Percentiles rank a stretch among this genome's conserved stretches.
These are phyloP conservation scores for Oryza australiensis DNA, from an alignment of 176 grass and related monocot species.

Conservation along the genomic window DNA sequence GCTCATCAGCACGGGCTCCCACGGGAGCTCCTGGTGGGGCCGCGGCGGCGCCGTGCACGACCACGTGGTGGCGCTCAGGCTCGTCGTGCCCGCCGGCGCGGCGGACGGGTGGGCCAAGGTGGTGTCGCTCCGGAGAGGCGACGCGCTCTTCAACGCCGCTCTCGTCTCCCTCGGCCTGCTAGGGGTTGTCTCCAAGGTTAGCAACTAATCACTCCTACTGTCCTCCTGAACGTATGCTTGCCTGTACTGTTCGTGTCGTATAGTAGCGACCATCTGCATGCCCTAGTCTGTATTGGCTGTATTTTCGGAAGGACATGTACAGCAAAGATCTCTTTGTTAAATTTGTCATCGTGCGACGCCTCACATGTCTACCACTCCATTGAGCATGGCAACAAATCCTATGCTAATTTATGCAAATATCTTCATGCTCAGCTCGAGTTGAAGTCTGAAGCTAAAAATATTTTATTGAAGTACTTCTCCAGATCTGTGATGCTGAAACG, in stretches of 20 bases:
- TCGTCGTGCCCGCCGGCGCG: constrained; percentile 47
- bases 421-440: no score
- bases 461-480: no score
- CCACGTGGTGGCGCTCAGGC: constrained; percentile 50
- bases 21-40: constrained; percentile 95
- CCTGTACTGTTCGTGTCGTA: background rate
- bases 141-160: constrained; percentile 64
- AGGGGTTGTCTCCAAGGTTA: constrained; percentile 73
- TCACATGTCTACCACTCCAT: background rate
- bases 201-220: background rate
- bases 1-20: constrained; percentile 67
- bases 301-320: background rate
- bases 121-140: constrained; percentile 34
- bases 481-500: no score
- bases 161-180: constrained; percentile 75
- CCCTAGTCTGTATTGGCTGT: background rate
- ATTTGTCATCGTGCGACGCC: background rate
- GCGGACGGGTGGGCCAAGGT: constrained; percentile 56
- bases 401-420: background rate
- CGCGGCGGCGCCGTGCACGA: constrained; percentile 73
- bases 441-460: no score
- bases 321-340: background rate
- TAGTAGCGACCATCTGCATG: background rate
- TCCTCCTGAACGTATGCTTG: background rate
- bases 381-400: background rate